phyloP scores from a whole-genome alignment of 2,329 filamentous ascomycete species.

The Diplodia intermedia region DNA sequence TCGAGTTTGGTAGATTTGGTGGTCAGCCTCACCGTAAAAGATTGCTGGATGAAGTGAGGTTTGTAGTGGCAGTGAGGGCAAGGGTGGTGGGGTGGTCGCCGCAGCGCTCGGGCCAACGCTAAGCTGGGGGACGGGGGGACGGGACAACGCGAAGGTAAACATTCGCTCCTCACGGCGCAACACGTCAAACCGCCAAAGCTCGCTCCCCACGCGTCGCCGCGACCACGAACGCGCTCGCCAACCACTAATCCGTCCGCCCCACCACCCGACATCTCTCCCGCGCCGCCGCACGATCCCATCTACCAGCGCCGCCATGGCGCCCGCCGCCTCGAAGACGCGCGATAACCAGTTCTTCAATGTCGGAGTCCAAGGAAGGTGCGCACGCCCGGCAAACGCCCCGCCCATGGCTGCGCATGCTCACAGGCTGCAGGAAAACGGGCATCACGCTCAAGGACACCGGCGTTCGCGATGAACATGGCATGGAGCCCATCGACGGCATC shows the following conservation, averaged over 20 bases:
- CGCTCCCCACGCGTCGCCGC: slow-evolving; percentile 9
- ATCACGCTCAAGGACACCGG: slow-evolving; percentile 79
- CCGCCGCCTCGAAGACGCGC: slow-evolving; percentile 44
- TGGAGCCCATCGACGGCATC: slow-evolving; percentile 84
- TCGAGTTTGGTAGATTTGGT: no score
- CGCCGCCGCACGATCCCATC: background rate
- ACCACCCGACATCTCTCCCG: background rate
- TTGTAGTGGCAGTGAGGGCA: background rate
- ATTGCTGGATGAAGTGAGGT: background rate
- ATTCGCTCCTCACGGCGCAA: slow-evolving; percentile 11
- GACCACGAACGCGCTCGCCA: background rate
- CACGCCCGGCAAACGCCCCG: slow-evolving; percentile 24
- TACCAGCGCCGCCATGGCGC: slow-evolving; percentile 41
- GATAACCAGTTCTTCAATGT: slow-evolving; percentile 51
- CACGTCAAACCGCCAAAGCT: slow-evolving; percentile 22
- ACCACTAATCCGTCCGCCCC: background rate
- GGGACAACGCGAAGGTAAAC: slow-evolving; percentile 20
- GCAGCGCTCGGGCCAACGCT: slow-evolving; percentile 13
- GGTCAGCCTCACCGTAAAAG: no score
- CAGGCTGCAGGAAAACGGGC: slow-evolving; percentile 78
- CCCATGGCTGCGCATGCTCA: background rate
- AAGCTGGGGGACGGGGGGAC: background rate
- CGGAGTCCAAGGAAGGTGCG: slow-evolving; percentile 49
- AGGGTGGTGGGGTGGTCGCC: background rate
- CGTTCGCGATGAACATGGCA: slow-evolving; percentile 85